A percentile compares a stretch with the other conserved stretches of the same genome.
Conservation (phyloP, 345 rosid genomes). For the Euclidium syriacum region DNA sequence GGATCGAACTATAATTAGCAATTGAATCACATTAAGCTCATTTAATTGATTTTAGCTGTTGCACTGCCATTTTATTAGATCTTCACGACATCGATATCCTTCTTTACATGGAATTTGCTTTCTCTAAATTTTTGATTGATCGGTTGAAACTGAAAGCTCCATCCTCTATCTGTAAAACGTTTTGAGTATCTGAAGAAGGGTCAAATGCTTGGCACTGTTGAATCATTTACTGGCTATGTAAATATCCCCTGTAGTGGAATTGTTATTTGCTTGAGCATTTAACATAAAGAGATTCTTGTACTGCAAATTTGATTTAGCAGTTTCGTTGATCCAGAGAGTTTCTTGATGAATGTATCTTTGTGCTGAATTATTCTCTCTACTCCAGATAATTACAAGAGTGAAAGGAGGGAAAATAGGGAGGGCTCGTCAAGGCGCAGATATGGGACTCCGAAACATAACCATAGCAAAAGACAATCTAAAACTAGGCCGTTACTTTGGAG, state of each 20-base stretch:
- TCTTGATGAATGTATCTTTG: not conserved
- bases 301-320: not conserved
- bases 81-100: too few relatives aligned
- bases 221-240: not conserved
- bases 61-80: too few relatives aligned
- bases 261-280: not conserved
- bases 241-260: too few relatives aligned
- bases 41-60: not conserved
- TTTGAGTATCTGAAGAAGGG: not conserved
- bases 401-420: conserved; percentile 76
- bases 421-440: conserved; percentile 58
- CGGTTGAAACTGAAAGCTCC: not conserved
- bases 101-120: too few relatives aligned
- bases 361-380: not conserved
- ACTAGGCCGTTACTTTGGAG: conserved; percentile 21
- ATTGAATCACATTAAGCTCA: not conserved
- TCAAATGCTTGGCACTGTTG: not conserved
- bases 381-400: conserved; percentile 66
- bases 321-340: conserved; percentile 1
- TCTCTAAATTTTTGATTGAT: not conserved
- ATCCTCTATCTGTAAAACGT: not conserved
- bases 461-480: conserved; percentile 41
- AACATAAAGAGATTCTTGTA: not conserved
- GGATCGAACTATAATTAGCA: not conserved
- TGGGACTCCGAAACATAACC: conserved; percentile 61